Evolutionary conservation across 805 yeast genomes (phyloP).

Genomic region (Metschnikowia gelsemii): DNA sequence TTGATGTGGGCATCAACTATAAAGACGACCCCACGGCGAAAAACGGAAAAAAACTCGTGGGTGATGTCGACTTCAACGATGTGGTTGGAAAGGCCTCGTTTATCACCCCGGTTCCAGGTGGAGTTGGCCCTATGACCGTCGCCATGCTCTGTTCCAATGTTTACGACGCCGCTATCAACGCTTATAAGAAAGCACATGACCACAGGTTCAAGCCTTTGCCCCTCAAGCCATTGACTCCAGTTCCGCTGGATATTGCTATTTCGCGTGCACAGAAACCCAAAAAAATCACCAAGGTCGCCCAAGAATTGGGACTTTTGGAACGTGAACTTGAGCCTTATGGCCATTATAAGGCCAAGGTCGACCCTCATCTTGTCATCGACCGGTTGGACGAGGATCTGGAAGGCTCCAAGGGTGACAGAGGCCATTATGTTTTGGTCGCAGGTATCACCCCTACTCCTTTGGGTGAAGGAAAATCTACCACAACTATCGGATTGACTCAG

Average conservation of each 20-base stretch:
- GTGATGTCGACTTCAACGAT: slow-evolving; percentile 84
- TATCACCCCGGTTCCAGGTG: slow-evolving; percentile 97
- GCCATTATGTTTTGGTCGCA: slow-evolving; percentile 87
- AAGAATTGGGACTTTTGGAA: slow-evolving; percentile 75
- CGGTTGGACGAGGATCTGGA: slow-evolving; percentile 64
- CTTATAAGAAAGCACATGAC: slow-evolving; percentile 47
- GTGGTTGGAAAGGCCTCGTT: slow-evolving; percentile 62
- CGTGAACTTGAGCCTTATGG: slow-evolving; percentile 88
- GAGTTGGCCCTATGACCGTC: slow-evolving; percentile 99
- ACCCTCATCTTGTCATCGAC: slow-evolving; percentile 38
- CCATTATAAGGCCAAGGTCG: slow-evolving; percentile 84
- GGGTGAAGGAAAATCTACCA: slow-evolving; percentile 97
- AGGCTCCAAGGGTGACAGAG: slow-evolving; percentile 61
- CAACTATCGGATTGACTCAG: slow-evolving; percentile 95
- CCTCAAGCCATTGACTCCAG: slow-evolving; percentile 54
- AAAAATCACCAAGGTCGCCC: slow-evolving; percentile 69
- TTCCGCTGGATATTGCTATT: slow-evolving; percentile 88
- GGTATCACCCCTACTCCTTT: slow-evolving; percentile 98
- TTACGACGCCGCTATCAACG: slow-evolving; percentile 69
- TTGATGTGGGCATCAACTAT: slow-evolving; percentile 95
- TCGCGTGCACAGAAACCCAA: slow-evolving; percentile 89
- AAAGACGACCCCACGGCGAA: slow-evolving; percentile 71
- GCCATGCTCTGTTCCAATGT: slow-evolving; percentile 91
- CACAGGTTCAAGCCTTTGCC: slow-evolving; percentile 56
- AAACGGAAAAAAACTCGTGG: slow-evolving; percentile 83